Evolutionary conservation across 306 rosid genomes (phyloP).

Genomic region (Medicago ruthenica): DNA sequence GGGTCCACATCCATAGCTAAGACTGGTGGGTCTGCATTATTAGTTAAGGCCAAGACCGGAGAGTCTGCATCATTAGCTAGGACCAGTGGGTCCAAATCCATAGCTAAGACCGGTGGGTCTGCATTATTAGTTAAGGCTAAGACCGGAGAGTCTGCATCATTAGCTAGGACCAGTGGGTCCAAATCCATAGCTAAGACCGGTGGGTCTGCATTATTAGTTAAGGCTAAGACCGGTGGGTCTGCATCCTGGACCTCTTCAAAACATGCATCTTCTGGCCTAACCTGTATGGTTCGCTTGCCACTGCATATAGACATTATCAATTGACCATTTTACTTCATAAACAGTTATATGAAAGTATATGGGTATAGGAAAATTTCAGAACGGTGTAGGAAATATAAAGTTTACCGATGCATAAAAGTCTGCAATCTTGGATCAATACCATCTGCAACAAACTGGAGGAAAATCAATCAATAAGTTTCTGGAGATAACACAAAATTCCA

Average conservation of each 20-base stretch:
- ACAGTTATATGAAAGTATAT: constrained; percentile 31
- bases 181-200: not conserved
- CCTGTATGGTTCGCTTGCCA: constrained; percentile 59
- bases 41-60: not conserved
- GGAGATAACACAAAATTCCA: constrained; percentile 23
- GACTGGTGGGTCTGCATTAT: not conserved
- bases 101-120: not conserved
- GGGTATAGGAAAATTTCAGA: constrained; percentile 33
- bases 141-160: not conserved
- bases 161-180: not conserved
- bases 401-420: constrained; percentile 66
- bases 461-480: constrained; percentile 36
- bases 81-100: not conserved
- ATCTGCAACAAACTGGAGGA: constrained; percentile 59
- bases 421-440: constrained; percentile 69
- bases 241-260: constrained; percentile 44
- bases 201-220: not conserved
- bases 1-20: not conserved
- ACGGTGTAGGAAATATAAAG: constrained; percentile 24
- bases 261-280: constrained; percentile 41
- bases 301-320: constrained; percentile 53
- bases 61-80: not conserved
- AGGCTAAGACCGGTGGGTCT: not conserved
- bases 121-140: not conserved
- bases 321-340: constrained; percentile 42